phyloP scores from a whole-genome alignment of 2,329 filamentous ascomycete species.

The Erysiphe pulchra region DNA sequence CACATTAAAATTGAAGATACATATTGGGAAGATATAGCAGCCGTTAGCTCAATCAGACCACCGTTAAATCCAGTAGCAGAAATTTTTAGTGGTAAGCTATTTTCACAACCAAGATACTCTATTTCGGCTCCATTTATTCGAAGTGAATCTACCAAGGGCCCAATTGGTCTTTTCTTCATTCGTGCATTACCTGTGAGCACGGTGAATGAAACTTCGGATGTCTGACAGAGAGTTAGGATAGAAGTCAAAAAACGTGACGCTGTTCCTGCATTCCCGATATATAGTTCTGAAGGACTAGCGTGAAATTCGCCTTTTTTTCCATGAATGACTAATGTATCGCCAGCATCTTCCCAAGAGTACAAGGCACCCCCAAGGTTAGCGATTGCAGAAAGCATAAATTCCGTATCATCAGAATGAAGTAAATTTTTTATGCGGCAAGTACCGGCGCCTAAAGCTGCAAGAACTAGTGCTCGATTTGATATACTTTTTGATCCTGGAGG shows the following conservation, averaged over 20 bases:
- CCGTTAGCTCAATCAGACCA: slow-evolving; percentile 72
- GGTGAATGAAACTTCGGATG: slow-evolving; percentile 38
- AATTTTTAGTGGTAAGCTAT: slow-evolving; percentile 64
- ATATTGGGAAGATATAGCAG: slow-evolving; percentile 96
- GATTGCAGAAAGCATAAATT: slow-evolving; percentile 92
- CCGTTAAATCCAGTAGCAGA: slow-evolving; percentile 64
- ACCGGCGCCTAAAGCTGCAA: slow-evolving; percentile 71
- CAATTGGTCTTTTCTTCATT: slow-evolving; percentile 91
- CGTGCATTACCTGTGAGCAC: slow-evolving; percentile 78
- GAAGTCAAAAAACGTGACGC: slow-evolving; percentile 88
- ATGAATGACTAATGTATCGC: slow-evolving; percentile 69
- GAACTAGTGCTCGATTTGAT: slow-evolving; percentile 81
- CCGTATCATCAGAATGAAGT: slow-evolving; percentile 86
- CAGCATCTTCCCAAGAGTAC: slow-evolving; percentile 83
- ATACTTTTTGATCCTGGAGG: slow-evolving; percentile 95
- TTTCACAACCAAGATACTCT: slow-evolving; percentile 59
- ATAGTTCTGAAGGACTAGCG: slow-evolving; percentile 53
- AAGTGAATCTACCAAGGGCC: slow-evolving; percentile 74
- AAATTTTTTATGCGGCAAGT: slow-evolving; percentile 76
- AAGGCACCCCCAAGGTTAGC: slow-evolving; percentile 60
- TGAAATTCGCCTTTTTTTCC: slow-evolving; percentile 71
- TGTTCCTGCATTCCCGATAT: slow-evolving; percentile 89
- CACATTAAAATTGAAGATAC: slow-evolving; percentile 94
- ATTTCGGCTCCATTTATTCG: slow-evolving; percentile 67
- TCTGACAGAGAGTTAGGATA: slow-evolving; percentile 58